Evolutionary conservation across 2,329 filamentous ascomycete species (phyloP).

Genomic region (Dactylonectria macrodidyma): DNA sequence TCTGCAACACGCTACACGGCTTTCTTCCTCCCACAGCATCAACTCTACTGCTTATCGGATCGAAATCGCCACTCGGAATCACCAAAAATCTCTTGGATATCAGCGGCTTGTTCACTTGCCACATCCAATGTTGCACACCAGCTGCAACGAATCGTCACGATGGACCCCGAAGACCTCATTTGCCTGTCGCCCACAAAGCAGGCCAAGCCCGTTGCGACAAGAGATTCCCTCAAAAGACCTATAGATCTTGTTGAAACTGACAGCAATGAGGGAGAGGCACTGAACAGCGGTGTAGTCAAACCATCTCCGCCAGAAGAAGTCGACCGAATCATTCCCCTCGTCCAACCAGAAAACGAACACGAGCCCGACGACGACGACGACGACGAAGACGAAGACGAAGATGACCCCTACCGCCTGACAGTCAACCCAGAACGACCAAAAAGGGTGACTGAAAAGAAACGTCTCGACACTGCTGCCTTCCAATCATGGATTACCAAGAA

Average conservation of each 20-base stretch:
- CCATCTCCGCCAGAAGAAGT: not conserved
- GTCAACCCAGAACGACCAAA: constrained; percentile 52
- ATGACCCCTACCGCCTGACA: constrained; percentile 47
- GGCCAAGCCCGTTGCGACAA: not conserved
- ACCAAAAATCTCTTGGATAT: too few species aligned
- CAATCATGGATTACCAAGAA: constrained; percentile 58
- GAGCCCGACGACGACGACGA: constrained; percentile 35
- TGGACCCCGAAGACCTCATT: not conserved
- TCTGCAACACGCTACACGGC: not conserved
- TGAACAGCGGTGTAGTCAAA: not conserved
- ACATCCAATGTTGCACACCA: not conserved
- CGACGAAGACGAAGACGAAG: constrained; percentile 29
- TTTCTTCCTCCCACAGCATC: not conserved
- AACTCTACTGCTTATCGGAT: not conserved
- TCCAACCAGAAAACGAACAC: not conserved
- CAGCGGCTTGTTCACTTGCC: too few species aligned
- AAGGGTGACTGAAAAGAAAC: constrained; percentile 63
- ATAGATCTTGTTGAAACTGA: not conserved
- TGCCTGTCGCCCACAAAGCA: not conserved
- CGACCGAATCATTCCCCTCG: not conserved
- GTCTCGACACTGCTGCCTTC: constrained; percentile 66
- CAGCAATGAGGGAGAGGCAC: too few species aligned
- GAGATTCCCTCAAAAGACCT: not conserved
- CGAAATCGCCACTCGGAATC: not conserved
- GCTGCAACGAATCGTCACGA: not conserved